phyloP scores from a whole-genome alignment of 2,329 filamentous ascomycete genomes.

The Aspergillus pseudoterreus region DNA sequence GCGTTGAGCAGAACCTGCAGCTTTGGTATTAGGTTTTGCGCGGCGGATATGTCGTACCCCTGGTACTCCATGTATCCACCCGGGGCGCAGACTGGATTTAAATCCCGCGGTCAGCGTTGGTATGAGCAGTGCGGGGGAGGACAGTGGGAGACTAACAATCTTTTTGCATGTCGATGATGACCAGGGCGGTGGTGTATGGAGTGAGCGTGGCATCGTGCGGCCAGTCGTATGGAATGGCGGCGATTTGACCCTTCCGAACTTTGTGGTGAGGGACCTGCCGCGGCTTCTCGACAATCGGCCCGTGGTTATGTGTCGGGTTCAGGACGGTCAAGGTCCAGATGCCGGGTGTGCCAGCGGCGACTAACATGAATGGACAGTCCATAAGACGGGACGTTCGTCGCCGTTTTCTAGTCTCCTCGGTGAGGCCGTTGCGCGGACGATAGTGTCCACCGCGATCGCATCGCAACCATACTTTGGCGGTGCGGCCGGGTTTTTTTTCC shows the following conservation, averaged over 20 bases:
- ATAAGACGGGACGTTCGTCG: slow-evolving; percentile 42
- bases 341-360: slow-evolving; percentile 41
- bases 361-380: slow-evolving; percentile 45
- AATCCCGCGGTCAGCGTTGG: slow-evolving; percentile 6
- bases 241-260: slow-evolving; percentile 42
- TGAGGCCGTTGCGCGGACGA: slow-evolving; percentile 43
- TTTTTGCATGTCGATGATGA: slow-evolving; percentile 48
- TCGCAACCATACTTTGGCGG: slow-evolving; percentile 43
- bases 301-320: slow-evolving; percentile 42
- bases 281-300: slow-evolving; percentile 39
- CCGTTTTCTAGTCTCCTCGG: slow-evolving; percentile 43
- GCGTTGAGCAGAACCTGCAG: slow-evolving; percentile 36
- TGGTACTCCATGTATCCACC: slow-evolving; percentile 46
- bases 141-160: slow-evolving; percentile 37
- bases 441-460: slow-evolving; percentile 45
- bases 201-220: slow-evolving; percentile 44
- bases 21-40: slow-evolving; percentile 39
- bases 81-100: slow-evolving; percentile 36
- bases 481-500: slow-evolving; percentile 43
- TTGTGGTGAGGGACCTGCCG: slow-evolving; percentile 40
- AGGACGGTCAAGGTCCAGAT: slow-evolving; percentile 43
- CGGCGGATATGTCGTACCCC: slow-evolving; percentile 41
- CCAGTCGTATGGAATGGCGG: slow-evolving; percentile 43
- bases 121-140: not conserved
- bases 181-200: slow-evolving; percentile 44